Base-by-base conservation (phyloP, 495 filamentous ascomycete species). In the Neurospora discreta region DNA sequence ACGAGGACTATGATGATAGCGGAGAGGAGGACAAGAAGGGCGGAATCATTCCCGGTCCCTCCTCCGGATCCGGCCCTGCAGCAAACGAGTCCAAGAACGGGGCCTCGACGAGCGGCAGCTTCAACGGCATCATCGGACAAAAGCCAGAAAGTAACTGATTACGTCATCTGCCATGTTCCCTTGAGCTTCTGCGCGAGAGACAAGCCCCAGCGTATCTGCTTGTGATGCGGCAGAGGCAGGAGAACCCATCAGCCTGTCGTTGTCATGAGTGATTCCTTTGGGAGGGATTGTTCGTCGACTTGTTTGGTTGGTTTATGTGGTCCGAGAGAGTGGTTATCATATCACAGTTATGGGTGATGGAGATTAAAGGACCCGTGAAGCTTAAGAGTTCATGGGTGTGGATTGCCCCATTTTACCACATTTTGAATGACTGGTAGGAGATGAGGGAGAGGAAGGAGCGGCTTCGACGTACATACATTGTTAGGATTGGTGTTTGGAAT, bases 1-100 rank as follows among this genome's bases (percentile, higher is more conserved):
- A 99, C 78, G 95, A 99, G 80, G 90, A 97, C 73, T 97, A 99
- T 73, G 87, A 90, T 75, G 95, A 97, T 80, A 94, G 96, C 74
- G 93, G 92, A 39, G 94, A 97, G 73, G 90, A 97, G 68, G 94
- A 97, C 81, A 88, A 90, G 77, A 89, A 87, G 72, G 82, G 82
- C 3, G 84, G 82, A 13, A 75, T 81, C 71, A 70, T 75, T 36
- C 81, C 82, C 1, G 82, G 75, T 0, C 67, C 77, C 30, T 58
- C 75, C 3, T 77, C 80, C 5, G 75, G 76, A 11, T 72, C 79
- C 3, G 73, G 68, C 26, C 74, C 80, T 16, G 71, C 79, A 11
- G 70, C 78, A 23, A 73, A 80, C n/a, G 52, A 85, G 10, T 76
- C 83, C 75, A 85, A 85, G 79, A 85, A 81, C 44, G 82, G 82